Evolutionary conservation across 352 stramenopile genomes (phyloP).

Genomic region (Pythium phragmiticola): DNA sequence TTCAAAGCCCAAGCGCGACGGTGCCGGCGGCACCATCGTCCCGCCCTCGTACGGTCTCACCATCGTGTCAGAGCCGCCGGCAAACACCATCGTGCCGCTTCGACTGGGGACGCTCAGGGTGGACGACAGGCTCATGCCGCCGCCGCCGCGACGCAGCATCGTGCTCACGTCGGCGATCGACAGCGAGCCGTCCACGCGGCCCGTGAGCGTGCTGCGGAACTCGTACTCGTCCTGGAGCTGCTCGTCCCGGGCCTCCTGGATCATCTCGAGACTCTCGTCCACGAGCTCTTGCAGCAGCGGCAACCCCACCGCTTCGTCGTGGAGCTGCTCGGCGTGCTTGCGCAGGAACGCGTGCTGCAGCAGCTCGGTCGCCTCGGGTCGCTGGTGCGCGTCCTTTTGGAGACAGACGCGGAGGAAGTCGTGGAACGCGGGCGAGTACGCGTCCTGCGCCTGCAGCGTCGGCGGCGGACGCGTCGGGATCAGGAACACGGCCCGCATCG

Average conservation of each 20-base stretch:
- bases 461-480: slow-evolving; percentile 95
- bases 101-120: not conserved
- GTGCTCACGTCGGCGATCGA: slow-evolving; percentile 64
- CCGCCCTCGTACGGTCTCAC: slow-evolving; percentile 6
- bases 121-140: slow-evolving; percentile 7
- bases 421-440: slow-evolving; percentile 70
- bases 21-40: slow-evolving; percentile 40
- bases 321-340: slow-evolving; percentile 54
- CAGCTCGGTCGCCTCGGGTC: slow-evolving; percentile 81
- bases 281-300: slow-evolving; percentile 71
- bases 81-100: slow-evolving; percentile 32
- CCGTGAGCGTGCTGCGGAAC: slow-evolving; percentile 51
- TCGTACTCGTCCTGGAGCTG: slow-evolving; percentile 53
- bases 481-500: slow-evolving; percentile 98
- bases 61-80: not conserved
- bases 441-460: slow-evolving; percentile 59
- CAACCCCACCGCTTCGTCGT: slow-evolving; percentile 6
- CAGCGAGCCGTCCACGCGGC: slow-evolving; percentile 53
- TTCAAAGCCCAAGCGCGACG: not conserved
- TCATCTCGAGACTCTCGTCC: slow-evolving; percentile 65
- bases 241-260: slow-evolving; percentile 51
- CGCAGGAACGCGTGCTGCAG: slow-evolving; percentile 83
- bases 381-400: slow-evolving; percentile 83
- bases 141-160: slow-evolving; percentile 37
- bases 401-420: slow-evolving; percentile 91